A percentile compares a stretch with the other conserved stretches of the same genome.
Conservation (phyloP, 2,329 filamentous ascomycete genomes). For the Arthrobotrys sinensis region DNA sequence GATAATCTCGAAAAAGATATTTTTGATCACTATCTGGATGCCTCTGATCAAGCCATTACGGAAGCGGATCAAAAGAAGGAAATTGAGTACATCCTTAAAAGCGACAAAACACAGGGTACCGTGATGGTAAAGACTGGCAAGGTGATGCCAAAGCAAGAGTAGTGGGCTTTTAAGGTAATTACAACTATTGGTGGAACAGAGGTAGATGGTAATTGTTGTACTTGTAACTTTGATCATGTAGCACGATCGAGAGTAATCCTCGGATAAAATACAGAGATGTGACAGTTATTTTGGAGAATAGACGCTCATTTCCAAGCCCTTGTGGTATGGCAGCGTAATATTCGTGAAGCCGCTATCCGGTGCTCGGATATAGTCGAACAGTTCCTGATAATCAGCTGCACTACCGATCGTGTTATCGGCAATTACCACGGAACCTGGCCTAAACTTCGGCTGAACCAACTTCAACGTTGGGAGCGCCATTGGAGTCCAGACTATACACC, state of each 20-base stretch:
- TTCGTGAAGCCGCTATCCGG: conserved; percentile 71
- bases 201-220: no score
- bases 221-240: background rate
- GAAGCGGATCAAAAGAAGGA: conserved; percentile 1
- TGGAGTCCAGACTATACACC: conserved; percentile 72
- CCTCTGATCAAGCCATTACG: background rate
- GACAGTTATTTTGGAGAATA: conserved; percentile 64
- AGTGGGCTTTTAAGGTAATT: no score
- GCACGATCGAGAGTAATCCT: background rate
- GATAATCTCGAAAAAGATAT: conserved; percentile 5
- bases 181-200: no score
- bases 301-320: conserved; percentile 70
- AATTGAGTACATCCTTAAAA: background rate
- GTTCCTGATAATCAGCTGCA: conserved; percentile 69
- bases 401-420: conserved; percentile 70
- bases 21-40: background rate
- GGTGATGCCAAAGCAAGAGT: background rate
- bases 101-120: background rate
- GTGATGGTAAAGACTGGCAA: conserved; percentile 9
- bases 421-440: conserved; percentile 70
- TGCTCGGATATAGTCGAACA: conserved; percentile 70
- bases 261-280: background rate
- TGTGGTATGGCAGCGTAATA: conserved; percentile 70
- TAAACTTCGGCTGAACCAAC: conserved; percentile 69
- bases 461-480: conserved; percentile 72